Conservation (phyloP, 257 asterid genomes). For the Cordia subcordata region DNA sequence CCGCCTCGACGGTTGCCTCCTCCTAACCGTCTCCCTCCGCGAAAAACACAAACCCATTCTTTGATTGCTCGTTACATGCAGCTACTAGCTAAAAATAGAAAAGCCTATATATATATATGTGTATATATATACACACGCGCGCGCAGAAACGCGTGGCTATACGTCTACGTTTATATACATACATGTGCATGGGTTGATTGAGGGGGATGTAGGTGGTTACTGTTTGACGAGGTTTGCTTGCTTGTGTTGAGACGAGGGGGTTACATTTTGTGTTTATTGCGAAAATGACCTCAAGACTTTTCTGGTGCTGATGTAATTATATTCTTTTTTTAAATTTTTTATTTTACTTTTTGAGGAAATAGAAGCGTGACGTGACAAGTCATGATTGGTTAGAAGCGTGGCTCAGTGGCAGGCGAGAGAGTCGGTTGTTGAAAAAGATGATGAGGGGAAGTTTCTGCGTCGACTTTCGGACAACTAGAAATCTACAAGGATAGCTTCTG, state of each 20-base stretch:
- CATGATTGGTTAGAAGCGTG: neutral
- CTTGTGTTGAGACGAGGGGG: constrained; percentile 4
- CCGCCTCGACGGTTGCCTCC: constrained; percentile 41
- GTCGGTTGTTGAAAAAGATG: neutral
- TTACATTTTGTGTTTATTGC: constrained; percentile 10
- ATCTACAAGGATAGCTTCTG: neutral
- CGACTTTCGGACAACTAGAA: neutral
- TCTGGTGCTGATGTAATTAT: no score
- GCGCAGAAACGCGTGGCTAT: neutral
- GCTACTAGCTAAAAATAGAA: neutral
- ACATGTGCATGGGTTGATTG: neutral
- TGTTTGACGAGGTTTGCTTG: constrained; percentile 8
- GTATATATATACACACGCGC: no score
- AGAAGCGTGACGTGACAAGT: no score
- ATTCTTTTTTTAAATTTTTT: no score
- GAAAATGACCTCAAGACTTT: constrained; percentile 1
- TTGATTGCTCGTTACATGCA: constrained; percentile 15
- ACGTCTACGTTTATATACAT: neutral
- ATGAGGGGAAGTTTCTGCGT: neutral
- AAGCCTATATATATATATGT: neutral
- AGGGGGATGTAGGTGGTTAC: neutral
- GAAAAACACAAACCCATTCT: constrained; percentile 83
- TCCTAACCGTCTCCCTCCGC: constrained; percentile 47
- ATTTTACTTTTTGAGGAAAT: no score
- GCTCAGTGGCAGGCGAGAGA: neutral